Conservation (phyloP, 2,329 filamentous ascomycete genomes). For the Samsoniella hepiali region DNA sequence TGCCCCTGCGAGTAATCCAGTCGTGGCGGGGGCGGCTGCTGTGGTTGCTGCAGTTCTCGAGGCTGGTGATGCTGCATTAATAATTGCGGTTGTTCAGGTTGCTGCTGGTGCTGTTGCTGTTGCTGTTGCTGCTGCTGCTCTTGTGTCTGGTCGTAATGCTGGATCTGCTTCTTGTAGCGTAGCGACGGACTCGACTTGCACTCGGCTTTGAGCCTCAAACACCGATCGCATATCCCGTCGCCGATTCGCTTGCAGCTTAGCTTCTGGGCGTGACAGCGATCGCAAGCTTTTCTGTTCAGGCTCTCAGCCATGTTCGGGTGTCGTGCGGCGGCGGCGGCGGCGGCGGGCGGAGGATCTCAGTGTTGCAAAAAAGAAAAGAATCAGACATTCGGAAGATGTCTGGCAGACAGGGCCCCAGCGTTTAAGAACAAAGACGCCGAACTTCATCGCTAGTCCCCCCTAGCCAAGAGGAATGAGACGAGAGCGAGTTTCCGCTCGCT, state of each 20-base stretch:
- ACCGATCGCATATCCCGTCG: slow-evolving; percentile 42
- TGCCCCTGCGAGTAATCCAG: not conserved
- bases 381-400: not conserved
- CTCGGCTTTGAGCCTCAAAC: slow-evolving; percentile 38
- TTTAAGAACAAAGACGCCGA: slow-evolving; percentile 17
- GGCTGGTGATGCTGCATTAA: slow-evolving; percentile 1
- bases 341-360: not conserved
- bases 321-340: not conserved
- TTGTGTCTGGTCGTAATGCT: slow-evolving; percentile 18
- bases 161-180: slow-evolving; percentile 34
- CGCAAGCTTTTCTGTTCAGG: slow-evolving; percentile 43
- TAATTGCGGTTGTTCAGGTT: slow-evolving; percentile 26
- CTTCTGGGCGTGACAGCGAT: slow-evolving; percentile 46
- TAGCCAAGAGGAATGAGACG: not conserved
- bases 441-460: not conserved
- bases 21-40: slow-evolving; percentile 19
- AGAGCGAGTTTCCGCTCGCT: not conserved
- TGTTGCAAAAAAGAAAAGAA: slow-evolving; percentile 1
- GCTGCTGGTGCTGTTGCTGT: not conserved
- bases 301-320: slow-evolving; percentile 35
- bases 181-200: slow-evolving; percentile 45
- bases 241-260: slow-evolving; percentile 43
- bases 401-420: not conserved
- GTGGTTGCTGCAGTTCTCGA: slow-evolving; percentile 18
- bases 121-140: slow-evolving; percentile 6